These are phyloP conservation scores for Exophiala oligosperma DNA, from an alignment of 2,329 filamentous ascomycete genomes.

Conservation along the genomic window DNA sequence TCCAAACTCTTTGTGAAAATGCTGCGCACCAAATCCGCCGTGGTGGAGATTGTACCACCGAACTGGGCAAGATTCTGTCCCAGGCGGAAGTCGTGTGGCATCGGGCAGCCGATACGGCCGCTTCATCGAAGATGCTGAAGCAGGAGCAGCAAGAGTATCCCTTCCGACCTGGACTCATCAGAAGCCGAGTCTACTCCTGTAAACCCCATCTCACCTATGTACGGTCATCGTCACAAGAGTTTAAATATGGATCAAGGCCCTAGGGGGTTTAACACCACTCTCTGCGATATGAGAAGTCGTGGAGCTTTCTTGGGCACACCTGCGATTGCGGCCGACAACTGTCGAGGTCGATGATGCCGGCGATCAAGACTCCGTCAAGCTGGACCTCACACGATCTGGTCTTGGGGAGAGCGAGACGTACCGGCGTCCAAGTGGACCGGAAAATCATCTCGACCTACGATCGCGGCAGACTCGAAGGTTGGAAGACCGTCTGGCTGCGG, in stretches of 20 bases:
- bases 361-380: constrained; percentile 23
- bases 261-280: constrained; percentile 1
- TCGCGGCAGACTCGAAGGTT: no score
- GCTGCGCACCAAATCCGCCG: constrained; percentile 89
- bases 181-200: constrained; percentile 9
- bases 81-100: constrained; percentile 65
- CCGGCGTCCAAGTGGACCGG: constrained; percentile 4
- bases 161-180: constrained; percentile 9
- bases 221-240: neutral
- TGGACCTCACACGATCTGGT: constrained; percentile 26
- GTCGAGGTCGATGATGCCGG: constrained; percentile 29
- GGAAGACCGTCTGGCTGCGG: no score
- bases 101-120: constrained; percentile 60
- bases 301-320: constrained; percentile 13
- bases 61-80: constrained; percentile 68
- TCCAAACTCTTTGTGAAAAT: constrained; percentile 79
- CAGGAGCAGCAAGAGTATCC: constrained; percentile 25
- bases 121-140: constrained; percentile 56
- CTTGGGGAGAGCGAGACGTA: constrained; percentile 18
- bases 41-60: constrained; percentile 77
- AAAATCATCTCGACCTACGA: neutral
- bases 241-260: neutral
- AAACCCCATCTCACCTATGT: neutral
- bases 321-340: constrained; percentile 2
- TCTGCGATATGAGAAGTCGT: constrained; percentile 18